phyloP scores from a whole-genome alignment of 768 basidiomycete species.

The Tulasnella sp. region DNA sequence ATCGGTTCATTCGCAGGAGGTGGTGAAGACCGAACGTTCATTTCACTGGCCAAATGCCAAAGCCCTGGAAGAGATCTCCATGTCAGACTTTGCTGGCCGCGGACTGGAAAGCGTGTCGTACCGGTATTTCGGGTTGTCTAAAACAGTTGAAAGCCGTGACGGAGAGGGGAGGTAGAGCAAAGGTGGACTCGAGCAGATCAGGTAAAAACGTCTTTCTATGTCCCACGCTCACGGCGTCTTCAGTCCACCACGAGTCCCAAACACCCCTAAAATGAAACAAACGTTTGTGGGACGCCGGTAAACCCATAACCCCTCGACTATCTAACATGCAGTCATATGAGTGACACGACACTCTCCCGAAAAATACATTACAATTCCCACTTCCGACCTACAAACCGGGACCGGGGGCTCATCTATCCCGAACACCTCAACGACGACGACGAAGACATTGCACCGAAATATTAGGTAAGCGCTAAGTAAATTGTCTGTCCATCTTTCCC shows the following conservation, averaged over 20 bases:
- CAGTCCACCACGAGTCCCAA: not conserved
- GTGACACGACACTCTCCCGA: too few species aligned
- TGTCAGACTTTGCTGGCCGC: not conserved
- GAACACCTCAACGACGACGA: too few species aligned
- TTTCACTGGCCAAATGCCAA: not conserved
- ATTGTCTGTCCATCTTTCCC: not conserved
- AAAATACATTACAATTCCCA: too few species aligned
- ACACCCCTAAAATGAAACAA: not conserved
- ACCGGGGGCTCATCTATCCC: too few species aligned
- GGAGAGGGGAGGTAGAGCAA: not conserved
- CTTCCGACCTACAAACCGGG: too few species aligned
- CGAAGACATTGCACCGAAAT: not conserved
- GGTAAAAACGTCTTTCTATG: not conserved
- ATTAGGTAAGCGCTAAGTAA: not conserved
- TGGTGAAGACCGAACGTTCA: not conserved
- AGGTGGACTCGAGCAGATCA: not conserved
- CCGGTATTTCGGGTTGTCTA: not conserved
- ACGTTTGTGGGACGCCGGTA: too few species aligned
- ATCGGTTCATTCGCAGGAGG: constrained; percentile 29
- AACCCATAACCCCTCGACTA: too few species aligned
- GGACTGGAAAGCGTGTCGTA: not conserved
- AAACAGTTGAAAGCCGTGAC: not conserved
- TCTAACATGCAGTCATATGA: too few species aligned
- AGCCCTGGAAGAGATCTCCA: not conserved
- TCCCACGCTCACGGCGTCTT: not conserved